Evolutionary conservation across 805 yeast species (phyloP), one percentile per base, ranked within the genome.

Genomic region (Metschnikowia chrysomelidarum): DNA sequence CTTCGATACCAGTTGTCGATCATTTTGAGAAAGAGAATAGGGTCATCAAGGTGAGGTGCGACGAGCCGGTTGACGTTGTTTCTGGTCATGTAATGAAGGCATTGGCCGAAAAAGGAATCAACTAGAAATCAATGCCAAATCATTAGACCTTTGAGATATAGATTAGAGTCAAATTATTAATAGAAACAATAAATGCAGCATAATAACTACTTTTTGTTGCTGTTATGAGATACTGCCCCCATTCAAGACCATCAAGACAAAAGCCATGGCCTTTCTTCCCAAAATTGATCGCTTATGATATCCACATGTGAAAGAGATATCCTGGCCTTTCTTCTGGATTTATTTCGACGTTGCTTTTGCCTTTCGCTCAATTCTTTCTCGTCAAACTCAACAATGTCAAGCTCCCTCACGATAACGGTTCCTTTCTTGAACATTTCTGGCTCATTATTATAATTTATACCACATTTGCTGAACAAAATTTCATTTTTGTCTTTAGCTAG

Each of bases 1-100:
- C 97, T 4, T 80, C 91, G 47, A 82, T 82, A 86, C 98, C 98
- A 4, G 98, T 93, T 11, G 87, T 93, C 28, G 84, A 89, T 36
- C 78, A 86, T 59, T 91, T 73, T 50, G 87, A 78, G 27, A 71
- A 76, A 48, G 82, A 79, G 49, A 76, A 69, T 37, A 82, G 78
- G 54, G 97, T 91, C 13, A 82, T 87, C 30, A 80, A 76, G 54
- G 78, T 91, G 24, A 69, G 71, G 39, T 91, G 98, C 60, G 81
- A 88, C 54, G 78, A 80, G 50, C 69, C 91, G 2, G 91, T 86
- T 20, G 95, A 88, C 27, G 70, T 67, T 29, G 98, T 89, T 19
- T 87, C 84, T 52, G 55, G 47, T 7, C 68, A 80, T 39, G 95
- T 91, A 27, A 73, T 80, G 56, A 62, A 61, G 15, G 87, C 87